Conservation (phyloP, 2,329 filamentous ascomycete genomes). For the Colletotrichum truncatum region DNA sequence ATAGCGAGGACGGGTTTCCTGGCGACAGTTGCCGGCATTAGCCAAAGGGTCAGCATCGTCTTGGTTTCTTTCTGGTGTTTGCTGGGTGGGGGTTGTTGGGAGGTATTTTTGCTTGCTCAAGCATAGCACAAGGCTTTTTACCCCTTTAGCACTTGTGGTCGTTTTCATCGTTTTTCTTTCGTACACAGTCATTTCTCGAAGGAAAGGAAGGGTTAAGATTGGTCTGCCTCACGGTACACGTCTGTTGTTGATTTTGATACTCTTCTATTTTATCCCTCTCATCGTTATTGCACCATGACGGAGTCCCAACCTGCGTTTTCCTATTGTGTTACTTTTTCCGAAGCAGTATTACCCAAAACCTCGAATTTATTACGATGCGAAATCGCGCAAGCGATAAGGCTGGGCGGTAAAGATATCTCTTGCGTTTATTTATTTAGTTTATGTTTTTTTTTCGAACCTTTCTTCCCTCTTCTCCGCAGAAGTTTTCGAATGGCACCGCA, state of each 20-base stretch:
- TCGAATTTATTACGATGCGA: constrained; percentile 14
- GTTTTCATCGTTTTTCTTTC: constrained; percentile 19
- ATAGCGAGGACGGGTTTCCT: not conserved
- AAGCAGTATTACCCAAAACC: constrained; percentile 14
- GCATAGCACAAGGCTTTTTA: constrained; percentile 1
- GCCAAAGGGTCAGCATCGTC: constrained; percentile 4
- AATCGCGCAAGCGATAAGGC: constrained; percentile 25
- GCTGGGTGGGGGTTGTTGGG: not conserved
- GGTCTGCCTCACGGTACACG: constrained; percentile 46
- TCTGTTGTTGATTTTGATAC: constrained; percentile 34
- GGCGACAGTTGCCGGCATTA: not conserved
- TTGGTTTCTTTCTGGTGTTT: constrained; percentile 16
- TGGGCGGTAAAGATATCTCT: constrained; percentile 18
- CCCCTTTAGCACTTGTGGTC: not conserved
- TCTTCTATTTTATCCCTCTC: constrained; percentile 22
- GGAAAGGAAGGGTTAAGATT: constrained; percentile 40
- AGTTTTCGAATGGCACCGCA: not conserved
- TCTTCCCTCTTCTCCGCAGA: not conserved
- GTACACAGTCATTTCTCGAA: constrained; percentile 28
- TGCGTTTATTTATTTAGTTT: not conserved
- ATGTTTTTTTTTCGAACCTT: not conserved
- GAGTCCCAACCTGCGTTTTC: not conserved
- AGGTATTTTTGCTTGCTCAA: constrained; percentile 24
- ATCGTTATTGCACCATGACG: not conserved
- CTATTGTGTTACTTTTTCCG: not conserved